phyloP scores from a whole-genome alignment of 768 basidiomycete genomes.

The Cystofilobasidium ferigula region DNA sequence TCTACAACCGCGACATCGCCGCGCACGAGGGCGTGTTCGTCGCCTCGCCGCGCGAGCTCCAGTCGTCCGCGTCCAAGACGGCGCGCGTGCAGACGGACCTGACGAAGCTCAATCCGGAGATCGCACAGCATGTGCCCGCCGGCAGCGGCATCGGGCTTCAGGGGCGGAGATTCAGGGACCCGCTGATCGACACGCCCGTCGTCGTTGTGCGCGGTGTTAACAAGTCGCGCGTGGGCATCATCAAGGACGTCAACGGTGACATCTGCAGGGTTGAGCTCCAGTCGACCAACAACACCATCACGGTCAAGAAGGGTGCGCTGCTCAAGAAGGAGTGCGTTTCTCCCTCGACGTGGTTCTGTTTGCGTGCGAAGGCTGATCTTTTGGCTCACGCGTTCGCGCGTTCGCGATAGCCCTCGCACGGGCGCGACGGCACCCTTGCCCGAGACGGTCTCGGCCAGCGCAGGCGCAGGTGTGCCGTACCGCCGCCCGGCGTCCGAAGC shows the following conservation, averaged over 20 bases:
- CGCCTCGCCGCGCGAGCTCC: slow-evolving; percentile 57
- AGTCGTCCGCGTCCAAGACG: slow-evolving; percentile 73
- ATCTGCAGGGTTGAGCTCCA: slow-evolving; percentile 80
- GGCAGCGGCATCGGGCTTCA: slow-evolving; percentile 47
- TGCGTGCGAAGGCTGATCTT: not conserved
- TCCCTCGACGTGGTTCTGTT: not conserved
- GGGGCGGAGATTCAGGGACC: slow-evolving; percentile 75
- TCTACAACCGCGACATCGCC: slow-evolving; percentile 77
- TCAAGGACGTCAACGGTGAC: slow-evolving; percentile 88
- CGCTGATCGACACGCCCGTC: slow-evolving; percentile 68
- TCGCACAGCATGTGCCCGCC: slow-evolving; percentile 29
- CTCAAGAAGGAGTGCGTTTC: slow-evolving; percentile 54
- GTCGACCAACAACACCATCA: slow-evolving; percentile 77
- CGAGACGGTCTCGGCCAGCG: not conserved
- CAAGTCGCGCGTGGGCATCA: slow-evolving; percentile 80
- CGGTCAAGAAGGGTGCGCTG: slow-evolving; percentile 69
- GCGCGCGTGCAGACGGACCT: slow-evolving; percentile 60
- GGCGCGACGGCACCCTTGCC: slow-evolving; percentile 9
- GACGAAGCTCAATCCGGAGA: slow-evolving; percentile 80
- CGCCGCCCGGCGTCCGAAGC: slow-evolving; percentile 1
- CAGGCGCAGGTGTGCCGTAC: not conserved
- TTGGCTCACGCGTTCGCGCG: not conserved
- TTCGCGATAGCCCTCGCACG: slow-evolving; percentile 14
- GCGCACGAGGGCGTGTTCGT: slow-evolving; percentile 95
- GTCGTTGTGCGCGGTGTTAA: slow-evolving; percentile 72